phyloP scores from a whole-genome alignment of 2,329 filamentous ascomycete genomes.

The Alternaria ethzedia region DNA sequence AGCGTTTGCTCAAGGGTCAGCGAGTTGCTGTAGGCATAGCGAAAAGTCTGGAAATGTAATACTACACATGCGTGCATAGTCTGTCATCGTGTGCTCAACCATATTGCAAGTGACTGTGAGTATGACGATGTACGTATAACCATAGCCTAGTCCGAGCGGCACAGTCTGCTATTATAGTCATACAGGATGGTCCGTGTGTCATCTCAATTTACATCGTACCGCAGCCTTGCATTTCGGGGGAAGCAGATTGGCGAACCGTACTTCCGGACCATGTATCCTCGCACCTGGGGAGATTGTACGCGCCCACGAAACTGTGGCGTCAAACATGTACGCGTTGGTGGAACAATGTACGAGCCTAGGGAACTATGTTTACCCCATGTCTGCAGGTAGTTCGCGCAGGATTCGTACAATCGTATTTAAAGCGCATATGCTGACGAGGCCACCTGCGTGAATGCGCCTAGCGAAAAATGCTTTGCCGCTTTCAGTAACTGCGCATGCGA shows the following conservation, averaged over 20 bases:
- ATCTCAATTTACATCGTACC: background rate
- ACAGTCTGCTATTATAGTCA: background rate
- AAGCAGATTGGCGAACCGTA: background rate
- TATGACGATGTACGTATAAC: background rate
- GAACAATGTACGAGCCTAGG: background rate
- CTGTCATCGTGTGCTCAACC: background rate
- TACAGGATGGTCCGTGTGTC: background rate
- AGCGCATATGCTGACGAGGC: constrained; percentile 15
- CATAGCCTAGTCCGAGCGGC: background rate
- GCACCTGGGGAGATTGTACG: background rate
- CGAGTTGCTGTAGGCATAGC: background rate
- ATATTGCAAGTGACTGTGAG: background rate
- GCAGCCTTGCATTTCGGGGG: background rate
- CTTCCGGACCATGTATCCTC: background rate
- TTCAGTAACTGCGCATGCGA: constrained; percentile 12
- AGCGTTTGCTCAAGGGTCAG: constrained; percentile 26
- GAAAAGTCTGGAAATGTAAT: constrained; percentile 10
- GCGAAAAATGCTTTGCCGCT: background rate
- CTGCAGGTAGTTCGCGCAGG: background rate
- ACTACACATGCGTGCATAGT: background rate
- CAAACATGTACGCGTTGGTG: background rate
- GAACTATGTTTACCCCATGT: background rate
- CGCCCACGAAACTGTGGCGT: background rate
- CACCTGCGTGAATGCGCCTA: background rate
- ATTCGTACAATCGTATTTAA: background rate